Percentiles rank a stretch among this genome's conserved stretches.
Conservation (phyloP, 495 filamentous ascomycete genomes). For the Cairneyella variabilis region DNA sequence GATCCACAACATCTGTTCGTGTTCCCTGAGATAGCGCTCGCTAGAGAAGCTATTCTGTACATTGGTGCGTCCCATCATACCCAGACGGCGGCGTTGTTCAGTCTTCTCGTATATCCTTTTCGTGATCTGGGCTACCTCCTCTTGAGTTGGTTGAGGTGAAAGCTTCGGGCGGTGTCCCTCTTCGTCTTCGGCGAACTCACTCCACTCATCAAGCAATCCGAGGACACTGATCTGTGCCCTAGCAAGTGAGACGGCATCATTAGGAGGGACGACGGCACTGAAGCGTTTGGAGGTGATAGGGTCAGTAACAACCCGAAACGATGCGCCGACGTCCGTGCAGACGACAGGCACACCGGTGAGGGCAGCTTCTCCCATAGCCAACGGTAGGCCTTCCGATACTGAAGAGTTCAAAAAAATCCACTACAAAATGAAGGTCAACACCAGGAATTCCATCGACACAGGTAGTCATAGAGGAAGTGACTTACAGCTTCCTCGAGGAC, state of each 20-base stretch:
- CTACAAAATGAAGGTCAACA: too few species aligned
- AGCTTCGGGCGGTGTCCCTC: slow-evolving; percentile 38
- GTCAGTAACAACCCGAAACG: slow-evolving; percentile 58
- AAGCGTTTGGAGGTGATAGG: slow-evolving; percentile 51
- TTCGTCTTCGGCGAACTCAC: slow-evolving; percentile 46
- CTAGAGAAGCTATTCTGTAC: slow-evolving; percentile 59
- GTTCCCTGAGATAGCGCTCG: slow-evolving; percentile 61
- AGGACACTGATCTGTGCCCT: slow-evolving; percentile 59
- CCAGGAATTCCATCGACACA: too few species aligned
- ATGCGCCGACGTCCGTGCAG: too few species aligned
- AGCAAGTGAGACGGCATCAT: slow-evolving; percentile 55
- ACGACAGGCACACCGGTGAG: slow-evolving; percentile 60
- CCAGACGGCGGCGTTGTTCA: slow-evolving; percentile 51
- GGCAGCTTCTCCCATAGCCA: slow-evolving; percentile 66
- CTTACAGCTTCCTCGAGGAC: slow-evolving; percentile 56
- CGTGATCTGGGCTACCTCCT: slow-evolving; percentile 52
- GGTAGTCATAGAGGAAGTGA: too few species aligned
- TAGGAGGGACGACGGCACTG: slow-evolving; percentile 60
- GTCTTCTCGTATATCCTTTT: slow-evolving; percentile 61
- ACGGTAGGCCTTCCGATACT: slow-evolving; percentile 59
- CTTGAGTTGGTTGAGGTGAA: slow-evolving; percentile 41
- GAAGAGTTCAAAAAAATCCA: slow-evolving; percentile 68
- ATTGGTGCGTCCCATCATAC: slow-evolving; percentile 56
- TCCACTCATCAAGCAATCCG: slow-evolving; percentile 58
- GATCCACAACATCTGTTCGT: too few species aligned